Evolutionary conservation across 345 rosid species (phyloP), one percentile per base, ranked within the genome.

Genomic region (Hypericum androsaemum): DNA sequence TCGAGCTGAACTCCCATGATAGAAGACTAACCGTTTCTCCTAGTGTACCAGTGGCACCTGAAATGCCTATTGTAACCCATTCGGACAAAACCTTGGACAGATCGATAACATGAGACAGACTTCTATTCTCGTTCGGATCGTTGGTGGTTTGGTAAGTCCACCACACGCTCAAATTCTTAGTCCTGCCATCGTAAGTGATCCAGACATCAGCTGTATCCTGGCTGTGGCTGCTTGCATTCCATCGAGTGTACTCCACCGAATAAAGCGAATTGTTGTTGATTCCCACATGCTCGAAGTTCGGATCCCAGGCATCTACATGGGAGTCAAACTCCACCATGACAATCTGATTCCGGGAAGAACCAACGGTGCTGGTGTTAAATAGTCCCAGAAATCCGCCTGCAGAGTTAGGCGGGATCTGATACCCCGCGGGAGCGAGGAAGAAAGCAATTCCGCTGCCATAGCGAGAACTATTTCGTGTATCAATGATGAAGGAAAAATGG

Each of bases 311-410:
- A 0, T 68, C 41, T 2, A 9, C 0, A 50, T 63, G 59, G 0
- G 71, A 58, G 10, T 77, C 81, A 0, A 77, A 77, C 35, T 77
- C 78, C 9, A 77, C 64, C 10, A 47, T 53, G 41, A 77, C 61
- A 1, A 71, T 68, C 6, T 67, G 67, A 61, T 53, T 67, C 10
- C 39, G 28, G 12, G 72, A 53, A 6, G 75, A 50, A 0, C 0
- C 2, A 22, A 22, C 32, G 0, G 62, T 52, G 7, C 63, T 58
- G 43, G 60, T 22, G 50, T 64, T 73, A 41, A 64, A 70, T 6
- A 77, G 54, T 39, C 78, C 81, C 52, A 77, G 47, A 59, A 45
- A 73, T 6, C 82, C 82, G 56, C 68, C 73, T 22, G 53, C 69
- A 12, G 68, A 62, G 54, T 77, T 71, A 0, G 62, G 70, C 41